Evolutionary conservation across 768 basidiomycete genomes (phyloP), one percentile per base, ranked within the genome.

Genomic region (Lactifluus echinatus): DNA sequence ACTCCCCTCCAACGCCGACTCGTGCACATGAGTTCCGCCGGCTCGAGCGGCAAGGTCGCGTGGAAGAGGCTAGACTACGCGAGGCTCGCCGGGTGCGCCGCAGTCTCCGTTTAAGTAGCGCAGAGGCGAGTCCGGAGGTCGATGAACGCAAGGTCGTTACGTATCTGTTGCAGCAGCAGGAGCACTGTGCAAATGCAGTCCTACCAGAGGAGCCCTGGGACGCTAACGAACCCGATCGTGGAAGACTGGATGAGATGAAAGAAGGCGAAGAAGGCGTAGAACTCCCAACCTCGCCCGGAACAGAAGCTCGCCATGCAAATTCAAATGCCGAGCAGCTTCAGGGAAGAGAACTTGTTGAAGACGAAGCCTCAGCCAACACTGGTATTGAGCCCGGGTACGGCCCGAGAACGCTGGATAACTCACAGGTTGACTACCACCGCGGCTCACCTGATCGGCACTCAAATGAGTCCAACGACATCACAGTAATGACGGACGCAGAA

Each of bases 1-100:
- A 66, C 57, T 66, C 65, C 10, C 67, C 67, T 12, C 63, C 64
- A 26, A 62, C 61, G 53, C 62, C 49, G 21, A 66, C 67, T 46
- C 61, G 66, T 3, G 67, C 67, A 19, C 55, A 52, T n/a, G 55
- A 54, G 56, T 61, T 49, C 44, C 33, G 21, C 6, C 47, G 56
- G 26, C 56, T 65, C 39, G 36, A 45, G 39, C 50, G 33, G 34
- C 28, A 51, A 53, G 56, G 56, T 34, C 23, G 61, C n/a, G 50
- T 56, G 31, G 28, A 60, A 57, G 56, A 65, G 56, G 50, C 50
- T 36, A 24, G 55, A 42, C 23, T 48, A 26, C 45, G 51, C 24
- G 64, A 59, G 42, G 40, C 48, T 10, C 55, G 42, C 14, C 55
- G 12, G 23, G 55, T 50, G 47, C 48, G 31, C 33, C 47, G 31